These are phyloP conservation scores for Aphanocladium album DNA, from an alignment of 2,329 filamentous ascomycete species.

Conservation along the genomic window DNA sequence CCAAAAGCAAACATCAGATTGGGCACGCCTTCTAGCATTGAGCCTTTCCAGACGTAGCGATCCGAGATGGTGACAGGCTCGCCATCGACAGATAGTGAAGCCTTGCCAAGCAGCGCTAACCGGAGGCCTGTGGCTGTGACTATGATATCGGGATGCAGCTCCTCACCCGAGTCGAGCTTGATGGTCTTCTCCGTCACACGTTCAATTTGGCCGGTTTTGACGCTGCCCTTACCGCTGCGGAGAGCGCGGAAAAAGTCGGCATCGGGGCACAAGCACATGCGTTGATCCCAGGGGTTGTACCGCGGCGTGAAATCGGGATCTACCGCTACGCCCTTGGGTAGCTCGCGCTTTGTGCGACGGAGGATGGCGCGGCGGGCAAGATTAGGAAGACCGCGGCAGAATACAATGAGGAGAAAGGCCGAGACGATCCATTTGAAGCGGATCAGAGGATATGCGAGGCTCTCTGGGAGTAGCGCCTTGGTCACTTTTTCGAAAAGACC, in stretches of 20 bases:
- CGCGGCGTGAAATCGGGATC: constrained; percentile 51
- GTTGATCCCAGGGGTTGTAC: constrained; percentile 62
- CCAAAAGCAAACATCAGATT: constrained; percentile 57
- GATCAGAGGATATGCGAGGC: constrained; percentile 39
- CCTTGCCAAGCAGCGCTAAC: constrained; percentile 49
- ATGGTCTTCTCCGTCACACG: constrained; percentile 40
- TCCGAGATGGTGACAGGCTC: constrained; percentile 35
- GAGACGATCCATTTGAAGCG: constrained; percentile 43
- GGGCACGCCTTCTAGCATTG: constrained; percentile 59
- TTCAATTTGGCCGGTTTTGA: constrained; percentile 44
- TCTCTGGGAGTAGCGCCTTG: constrained; percentile 36
- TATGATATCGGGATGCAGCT: constrained; percentile 54
- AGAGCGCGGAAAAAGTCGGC: constrained; percentile 43
- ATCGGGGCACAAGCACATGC: constrained; percentile 54
- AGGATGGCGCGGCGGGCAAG: constrained; percentile 39
- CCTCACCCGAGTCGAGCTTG: constrained; percentile 36
- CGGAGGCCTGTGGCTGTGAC: constrained; percentile 61
- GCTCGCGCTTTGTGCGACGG: constrained; percentile 34
- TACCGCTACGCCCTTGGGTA: constrained; percentile 43
- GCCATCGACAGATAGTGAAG: constrained; percentile 48
- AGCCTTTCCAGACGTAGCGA: constrained; percentile 52
- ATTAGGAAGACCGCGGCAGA: constrained; percentile 47
- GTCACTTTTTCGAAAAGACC: constrained; percentile 21
- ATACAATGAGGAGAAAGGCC: constrained; percentile 33
- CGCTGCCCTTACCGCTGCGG: constrained; percentile 30